Percentiles rank a stretch among this genome's conserved stretches.
Evolutionary conservation across 2,329 filamentous ascomycete species (phyloP).

Genomic region (Curvularia sp.): DNA sequence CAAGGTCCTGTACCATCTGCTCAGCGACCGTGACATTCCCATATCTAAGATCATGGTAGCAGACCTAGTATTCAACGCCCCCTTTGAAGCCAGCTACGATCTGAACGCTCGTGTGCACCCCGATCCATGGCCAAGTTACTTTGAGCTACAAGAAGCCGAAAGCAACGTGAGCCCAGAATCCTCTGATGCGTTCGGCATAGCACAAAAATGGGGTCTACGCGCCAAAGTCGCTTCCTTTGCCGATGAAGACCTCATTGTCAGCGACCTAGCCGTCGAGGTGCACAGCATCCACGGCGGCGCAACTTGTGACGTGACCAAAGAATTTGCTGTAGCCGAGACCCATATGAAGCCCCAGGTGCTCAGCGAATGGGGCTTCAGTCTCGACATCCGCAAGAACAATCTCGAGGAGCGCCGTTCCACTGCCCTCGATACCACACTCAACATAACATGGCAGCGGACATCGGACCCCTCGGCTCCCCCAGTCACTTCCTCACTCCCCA

Average conservation of each 20-base stretch:
- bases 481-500: conserved; percentile 67
- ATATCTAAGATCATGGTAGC: conserved; percentile 76
- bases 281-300: conserved; percentile 68
- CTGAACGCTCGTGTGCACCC: conserved; percentile 79
- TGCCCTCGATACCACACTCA: conserved; percentile 75
- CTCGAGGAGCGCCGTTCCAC: conserved; percentile 83
- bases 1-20: conserved; percentile 77
- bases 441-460: conserved; percentile 77
- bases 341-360: conserved; percentile 71
- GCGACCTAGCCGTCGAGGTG: conserved; percentile 70
- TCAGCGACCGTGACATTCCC: conserved; percentile 79
- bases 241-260: conserved; percentile 64
- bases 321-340: conserved; percentile 34
- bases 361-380: conserved; percentile 73
- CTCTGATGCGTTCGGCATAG: conserved; percentile 66
- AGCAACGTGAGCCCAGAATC: conserved; percentile 43
- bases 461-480: conserved; percentile 39
- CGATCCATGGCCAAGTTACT: conserved; percentile 87
- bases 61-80: conserved; percentile 75
- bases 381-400: conserved; percentile 76
- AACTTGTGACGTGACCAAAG: conserved; percentile 57
- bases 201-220: conserved; percentile 81
- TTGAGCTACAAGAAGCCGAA: conserved; percentile 64
- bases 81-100: conserved; percentile 92
- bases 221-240: conserved; percentile 79